Percentiles rank a stretch among this genome's conserved stretches.
Conservation (phyloP, 805 yeast genomes). For the Wickerhamiella occidentalis region DNA sequence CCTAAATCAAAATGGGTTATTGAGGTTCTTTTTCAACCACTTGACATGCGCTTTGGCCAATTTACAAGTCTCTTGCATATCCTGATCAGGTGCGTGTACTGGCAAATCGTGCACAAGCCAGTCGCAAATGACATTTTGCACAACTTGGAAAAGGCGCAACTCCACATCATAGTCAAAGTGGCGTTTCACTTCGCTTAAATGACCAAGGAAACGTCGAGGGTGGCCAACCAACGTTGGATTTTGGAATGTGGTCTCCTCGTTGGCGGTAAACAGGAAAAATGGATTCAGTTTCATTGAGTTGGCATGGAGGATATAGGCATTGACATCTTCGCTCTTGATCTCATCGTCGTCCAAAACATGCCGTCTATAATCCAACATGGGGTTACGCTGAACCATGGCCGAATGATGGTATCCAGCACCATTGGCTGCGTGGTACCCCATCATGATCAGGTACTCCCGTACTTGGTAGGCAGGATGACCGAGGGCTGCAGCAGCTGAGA, state of each 20-base stretch:
- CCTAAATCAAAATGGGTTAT: background rate
- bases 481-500: constrained; percentile 58
- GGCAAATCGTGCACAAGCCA: constrained; percentile 18
- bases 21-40: constrained; percentile 16
- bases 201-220: constrained; percentile 17
- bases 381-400: constrained; percentile 60
- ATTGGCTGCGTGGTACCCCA: constrained; percentile 25
- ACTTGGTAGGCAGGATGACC: constrained; percentile 47
- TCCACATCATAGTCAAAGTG: constrained; percentile 15
- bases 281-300: constrained; percentile 21
- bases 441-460: constrained; percentile 28
- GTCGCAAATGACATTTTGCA: constrained; percentile 19
- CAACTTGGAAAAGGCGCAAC: constrained; percentile 13
- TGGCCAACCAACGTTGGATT: constrained; percentile 8
- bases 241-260: background rate
- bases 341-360: constrained; percentile 10
- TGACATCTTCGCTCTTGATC: constrained; percentile 6
- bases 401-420: constrained; percentile 15
- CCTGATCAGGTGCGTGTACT: constrained; percentile 6
- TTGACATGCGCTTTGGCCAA: constrained; percentile 14
- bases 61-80: constrained; percentile 15
- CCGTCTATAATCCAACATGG: constrained; percentile 41
- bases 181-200: constrained; percentile 10
- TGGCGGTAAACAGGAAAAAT: constrained; percentile 13
- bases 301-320: constrained; percentile 17